These are phyloP conservation scores for Tetrapisispora nanseiensis DNA, from an alignment of 805 yeast species.

Conservation along the genomic window DNA sequence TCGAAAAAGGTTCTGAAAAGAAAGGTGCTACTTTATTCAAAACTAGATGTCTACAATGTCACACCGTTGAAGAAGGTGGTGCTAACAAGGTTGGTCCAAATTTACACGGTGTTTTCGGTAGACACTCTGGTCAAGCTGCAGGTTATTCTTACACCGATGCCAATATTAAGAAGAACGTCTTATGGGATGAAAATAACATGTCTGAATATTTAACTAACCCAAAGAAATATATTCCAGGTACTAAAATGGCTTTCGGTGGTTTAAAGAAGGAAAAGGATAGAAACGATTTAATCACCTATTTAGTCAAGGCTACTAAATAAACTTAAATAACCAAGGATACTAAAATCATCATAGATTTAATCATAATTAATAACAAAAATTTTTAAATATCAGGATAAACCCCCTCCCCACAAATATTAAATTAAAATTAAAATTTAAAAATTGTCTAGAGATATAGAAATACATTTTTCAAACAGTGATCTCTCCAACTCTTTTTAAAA, in stretches of 20 bases:
- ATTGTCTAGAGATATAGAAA: no score
- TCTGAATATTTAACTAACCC: conserved; percentile 97
- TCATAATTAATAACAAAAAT: background rate
- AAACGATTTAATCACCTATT: conserved; percentile 89
- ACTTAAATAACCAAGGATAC: background rate
- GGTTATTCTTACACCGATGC: conserved; percentile 98
- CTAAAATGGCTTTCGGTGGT: conserved; percentile 99
- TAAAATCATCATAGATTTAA: no score
- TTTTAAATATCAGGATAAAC: no score
- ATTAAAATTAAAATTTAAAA: no score
- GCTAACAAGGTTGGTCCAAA: conserved; percentile 99
- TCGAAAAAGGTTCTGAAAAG: conserved; percentile 51
- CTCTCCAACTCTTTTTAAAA: no score
- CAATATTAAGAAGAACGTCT: conserved; percentile 89
- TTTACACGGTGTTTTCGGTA: conserved; percentile 88
- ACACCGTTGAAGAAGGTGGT: conserved; percentile 92
- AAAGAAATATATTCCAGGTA: conserved; percentile 99
- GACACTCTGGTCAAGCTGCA: conserved; percentile 82
- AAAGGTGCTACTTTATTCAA: conserved; percentile 98
- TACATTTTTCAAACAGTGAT: no score
- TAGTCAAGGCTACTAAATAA: conserved; percentile 45
- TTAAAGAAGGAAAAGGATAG: conserved; percentile 98
- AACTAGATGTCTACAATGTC: conserved; percentile 98
- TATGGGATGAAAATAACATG: conserved; percentile 82
- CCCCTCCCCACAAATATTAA: no score